Evolutionary conservation across 441 rosid genomes (phyloP).

Genomic region (Adansonia gregorii): DNA sequence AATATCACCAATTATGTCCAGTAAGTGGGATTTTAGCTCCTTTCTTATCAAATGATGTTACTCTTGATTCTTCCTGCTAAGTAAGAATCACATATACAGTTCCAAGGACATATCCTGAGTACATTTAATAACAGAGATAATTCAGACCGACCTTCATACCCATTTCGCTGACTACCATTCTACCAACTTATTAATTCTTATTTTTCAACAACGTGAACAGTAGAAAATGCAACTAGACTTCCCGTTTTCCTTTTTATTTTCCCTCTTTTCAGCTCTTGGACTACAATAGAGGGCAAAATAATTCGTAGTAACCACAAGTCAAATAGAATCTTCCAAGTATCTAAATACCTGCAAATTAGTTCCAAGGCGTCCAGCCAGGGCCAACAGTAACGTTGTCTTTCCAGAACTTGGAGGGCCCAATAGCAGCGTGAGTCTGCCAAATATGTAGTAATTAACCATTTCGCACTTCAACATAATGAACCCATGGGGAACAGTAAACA

Average conservation of each 20-base stretch:
- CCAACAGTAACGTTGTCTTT: constrained; percentile 85
- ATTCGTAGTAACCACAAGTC: not conserved
- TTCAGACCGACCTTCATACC: not conserved
- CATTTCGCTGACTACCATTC: not conserved
- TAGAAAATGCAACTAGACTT: constrained; percentile 9
- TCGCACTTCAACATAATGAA: constrained; percentile 11
- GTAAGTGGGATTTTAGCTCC: constrained; percentile 8
- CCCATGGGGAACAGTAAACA: not conserved
- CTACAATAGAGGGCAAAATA: not conserved
- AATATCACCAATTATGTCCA: not conserved
- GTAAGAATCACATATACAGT: not conserved
- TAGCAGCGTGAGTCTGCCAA: constrained; percentile 75
- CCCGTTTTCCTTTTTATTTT: not conserved
- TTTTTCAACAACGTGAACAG: not conserved
- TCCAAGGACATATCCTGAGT: not conserved
- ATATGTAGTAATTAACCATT: not conserved
- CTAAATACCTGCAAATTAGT: constrained; percentile 67
- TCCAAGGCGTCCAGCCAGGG: constrained; percentile 93
- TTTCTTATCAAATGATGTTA: not conserved
- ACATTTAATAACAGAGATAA: constrained; percentile 5
- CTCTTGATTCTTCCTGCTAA: not conserved
- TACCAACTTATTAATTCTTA: not conserved
- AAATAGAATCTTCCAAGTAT: not conserved
- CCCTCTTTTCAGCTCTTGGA: constrained; percentile 6
- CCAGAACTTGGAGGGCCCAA: constrained; percentile 99